These are phyloP conservation scores for Melastoma candidum DNA, from an alignment of 441 rosid species.

Conservation along the genomic window DNA sequence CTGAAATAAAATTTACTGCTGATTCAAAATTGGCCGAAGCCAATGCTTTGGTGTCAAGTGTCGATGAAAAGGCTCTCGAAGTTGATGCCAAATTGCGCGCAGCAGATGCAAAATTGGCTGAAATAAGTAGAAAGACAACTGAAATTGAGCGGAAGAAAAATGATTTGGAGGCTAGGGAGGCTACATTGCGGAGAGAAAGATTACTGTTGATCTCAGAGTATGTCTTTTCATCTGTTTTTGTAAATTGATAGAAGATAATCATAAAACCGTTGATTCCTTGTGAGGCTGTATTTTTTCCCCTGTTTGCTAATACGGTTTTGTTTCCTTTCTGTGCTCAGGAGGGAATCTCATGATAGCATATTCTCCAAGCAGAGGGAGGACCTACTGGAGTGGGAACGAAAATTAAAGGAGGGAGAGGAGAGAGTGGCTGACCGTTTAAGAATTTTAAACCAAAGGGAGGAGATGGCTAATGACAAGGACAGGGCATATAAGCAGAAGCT, in stretches of 20 bases:
- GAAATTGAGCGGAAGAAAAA: conserved; percentile 67
- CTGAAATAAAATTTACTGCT: conserved; percentile 80
- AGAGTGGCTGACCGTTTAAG: conserved; percentile 66
- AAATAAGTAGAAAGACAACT: conserved; percentile 75
- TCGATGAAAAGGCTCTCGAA: conserved; percentile 83
- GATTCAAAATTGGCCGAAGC: conserved; percentile 90
- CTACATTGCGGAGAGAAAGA: conserved; percentile 62
- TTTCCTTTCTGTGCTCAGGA: conserved; percentile 30
- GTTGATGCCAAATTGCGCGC: conserved; percentile 73
- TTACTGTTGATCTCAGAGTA: conserved; percentile 76
- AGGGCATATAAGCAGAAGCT: conserved; percentile 62
- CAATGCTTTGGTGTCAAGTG: conserved; percentile 58
- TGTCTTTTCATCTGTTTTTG: conserved; percentile 9
- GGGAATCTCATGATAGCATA: conserved; percentile 54
- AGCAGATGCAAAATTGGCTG: conserved; percentile 92
- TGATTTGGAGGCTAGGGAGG: conserved; percentile 76
- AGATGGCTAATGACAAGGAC: conserved; percentile 76
- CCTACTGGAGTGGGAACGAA: conserved; percentile 84
- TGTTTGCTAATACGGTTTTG: conserved; percentile 4
- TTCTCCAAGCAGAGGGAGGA: conserved; percentile 90
- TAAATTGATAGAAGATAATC: too few species aligned
- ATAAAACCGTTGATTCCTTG: not conserved
- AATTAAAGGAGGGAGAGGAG: conserved; percentile 83
- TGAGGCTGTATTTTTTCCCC: not conserved
- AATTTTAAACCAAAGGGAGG: conserved; percentile 83